Evolutionary conservation across 2,329 filamentous ascomycete genomes (phyloP).

Genomic region (Zelopaecilomyces penicillatus): DNA sequence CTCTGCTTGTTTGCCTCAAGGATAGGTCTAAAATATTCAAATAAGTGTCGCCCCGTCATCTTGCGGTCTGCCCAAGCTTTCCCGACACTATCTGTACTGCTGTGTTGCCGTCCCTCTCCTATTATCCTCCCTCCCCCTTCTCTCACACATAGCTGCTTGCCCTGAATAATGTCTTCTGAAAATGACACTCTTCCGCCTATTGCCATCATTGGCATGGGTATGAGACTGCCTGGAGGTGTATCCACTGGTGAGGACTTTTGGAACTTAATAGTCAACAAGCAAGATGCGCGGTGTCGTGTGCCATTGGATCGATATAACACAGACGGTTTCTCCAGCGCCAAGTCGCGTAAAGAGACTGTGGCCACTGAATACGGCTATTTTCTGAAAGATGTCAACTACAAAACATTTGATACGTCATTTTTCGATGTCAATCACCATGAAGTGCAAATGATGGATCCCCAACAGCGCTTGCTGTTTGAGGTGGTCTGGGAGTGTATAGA

Average conservation of each 20-base stretch:
- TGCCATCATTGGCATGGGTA: conserved; percentile 24
- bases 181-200: conserved; percentile 14
- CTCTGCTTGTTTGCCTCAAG: no score
- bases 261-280: conserved; percentile 22
- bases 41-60: no score
- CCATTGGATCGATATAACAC: conserved; percentile 20
- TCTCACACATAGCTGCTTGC: no score
- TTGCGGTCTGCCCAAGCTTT: no score
- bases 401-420: conserved; percentile 22
- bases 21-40: no score
- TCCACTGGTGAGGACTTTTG: conserved; percentile 18
- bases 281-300: conserved; percentile 15
- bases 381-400: conserved; percentile 15
- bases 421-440: conserved; percentile 21
- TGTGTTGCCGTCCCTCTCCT: no score
- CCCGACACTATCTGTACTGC: no score
- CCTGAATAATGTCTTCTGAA: not conserved
- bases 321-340: conserved; percentile 14
- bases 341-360: conserved; percentile 6
- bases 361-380: conserved; percentile 18
- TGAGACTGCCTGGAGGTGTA: conserved; percentile 24
- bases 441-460: conserved; percentile 21
- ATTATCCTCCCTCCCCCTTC: no score
- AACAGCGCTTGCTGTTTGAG: conserved; percentile 19
- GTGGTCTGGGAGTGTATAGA: conserved; percentile 21